Base-by-base conservation (phyloP, 116 monocot genomes). In the Iris pallida region DNA sequence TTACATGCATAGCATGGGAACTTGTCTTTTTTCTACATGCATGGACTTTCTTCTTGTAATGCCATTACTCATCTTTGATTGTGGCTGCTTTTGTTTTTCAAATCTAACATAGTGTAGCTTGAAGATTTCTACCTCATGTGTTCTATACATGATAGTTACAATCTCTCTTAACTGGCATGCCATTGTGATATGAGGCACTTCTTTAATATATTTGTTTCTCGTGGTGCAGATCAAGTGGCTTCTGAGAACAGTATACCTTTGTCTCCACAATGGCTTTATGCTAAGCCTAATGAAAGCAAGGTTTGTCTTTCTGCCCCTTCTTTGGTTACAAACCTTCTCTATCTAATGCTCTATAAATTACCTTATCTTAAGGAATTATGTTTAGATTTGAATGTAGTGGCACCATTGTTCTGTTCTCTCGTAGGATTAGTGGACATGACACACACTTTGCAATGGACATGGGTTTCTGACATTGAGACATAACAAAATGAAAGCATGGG, bases 181-280 rank as follows among this genome's bases (percentile, higher is more conserved):
- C 45, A 51, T 3, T 66, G 49, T 14, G 8, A 8, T 52, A 52
- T 52, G 51, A 14, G 51, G 12, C 51, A 10, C 55, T 0, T 47
- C 12, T 20, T 47, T 10, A n/a, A n/a, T n/a, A n/a, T n/a, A 30
- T 30, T 30, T 68, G 16, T 67, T 20, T 61, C 58, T 15, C 14
- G 12, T 58, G 20, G 14, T 82, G 81, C 81, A 97, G 97, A 92
- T 90, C 87, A 85, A 79, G 42, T 65, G 30, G 65, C 44, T 71
- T 77, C 81, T 7, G 92, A 89, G 20, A 96, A 80, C 59, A 84
- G 53, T 55, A 92, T 97, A 43, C 97, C 97, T 53, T 70, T 97
- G 64, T 92, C 97, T 78, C 97, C 97, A 42, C 97, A 97, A 52
- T 97, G 97, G 97, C 73, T 97, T 10, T 89, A 97, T 73, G 73